phyloP scores from a whole-genome alignment of 2,329 filamentous ascomycete genomes.

The Calonectria leucothoes region DNA sequence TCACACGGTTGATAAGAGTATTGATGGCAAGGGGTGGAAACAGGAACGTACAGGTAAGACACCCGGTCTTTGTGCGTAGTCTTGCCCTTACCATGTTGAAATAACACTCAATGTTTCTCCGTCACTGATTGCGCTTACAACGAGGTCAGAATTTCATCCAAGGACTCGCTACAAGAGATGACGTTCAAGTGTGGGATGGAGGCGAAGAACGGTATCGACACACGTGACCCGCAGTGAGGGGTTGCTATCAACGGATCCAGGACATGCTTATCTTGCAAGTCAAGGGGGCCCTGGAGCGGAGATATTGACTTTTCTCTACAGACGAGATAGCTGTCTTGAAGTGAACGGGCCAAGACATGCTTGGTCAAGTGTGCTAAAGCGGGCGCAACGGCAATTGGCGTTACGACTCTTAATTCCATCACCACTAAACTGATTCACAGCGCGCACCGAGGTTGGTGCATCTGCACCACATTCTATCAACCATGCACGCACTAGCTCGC shows the following conservation, averaged over 20 bases:
- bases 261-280: neutral
- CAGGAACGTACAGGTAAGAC: conserved; percentile 15
- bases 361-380: neutral
- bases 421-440: neutral
- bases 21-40: neutral
- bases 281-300: neutral
- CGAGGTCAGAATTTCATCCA: neutral
- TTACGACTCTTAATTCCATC: neutral
- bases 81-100: conserved; percentile 5
- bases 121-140: neutral
- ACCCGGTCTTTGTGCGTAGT: conserved; percentile 19
- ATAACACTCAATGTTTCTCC: neutral
- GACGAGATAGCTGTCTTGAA: neutral
- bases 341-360: neutral
- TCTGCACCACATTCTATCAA: neutral
- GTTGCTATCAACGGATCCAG: neutral
- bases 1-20: neutral
- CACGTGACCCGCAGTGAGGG: neutral
- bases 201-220: neutral
- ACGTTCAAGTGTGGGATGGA: neutral
- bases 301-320: neutral
- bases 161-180: neutral
- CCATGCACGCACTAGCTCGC: neutral
- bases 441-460: neutral
- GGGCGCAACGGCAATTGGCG: neutral